phyloP scores from a whole-genome alignment of 208 protist genomes.

The Crithidia bombi region DNA sequence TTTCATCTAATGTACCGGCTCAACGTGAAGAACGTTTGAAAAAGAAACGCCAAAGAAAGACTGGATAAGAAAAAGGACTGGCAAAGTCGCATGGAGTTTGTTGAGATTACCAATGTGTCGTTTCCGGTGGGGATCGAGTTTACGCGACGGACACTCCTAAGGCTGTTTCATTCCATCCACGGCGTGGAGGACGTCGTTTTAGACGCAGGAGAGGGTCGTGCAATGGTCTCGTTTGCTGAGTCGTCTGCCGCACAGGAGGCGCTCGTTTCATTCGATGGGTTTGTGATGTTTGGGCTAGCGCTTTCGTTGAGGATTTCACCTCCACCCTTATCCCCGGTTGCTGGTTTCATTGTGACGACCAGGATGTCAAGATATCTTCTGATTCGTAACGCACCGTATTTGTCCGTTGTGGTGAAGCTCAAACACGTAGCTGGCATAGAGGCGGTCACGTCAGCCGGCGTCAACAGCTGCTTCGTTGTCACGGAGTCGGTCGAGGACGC shows the following conservation, averaged over 20 bases:
- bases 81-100: slow-evolving; percentile 64
- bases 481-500: slow-evolving; percentile 28
- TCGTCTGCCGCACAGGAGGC: slow-evolving; percentile 69
- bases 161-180: slow-evolving; percentile 45
- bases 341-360: slow-evolving; percentile 61
- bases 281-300: slow-evolving; percentile 58
- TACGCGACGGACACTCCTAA: slow-evolving; percentile 54
- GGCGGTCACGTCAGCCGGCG: slow-evolving; percentile 40
- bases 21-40: too few species aligned
- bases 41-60: too few species aligned
- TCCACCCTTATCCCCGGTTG: slow-evolving; percentile 49
- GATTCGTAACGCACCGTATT: slow-evolving; percentile 53
- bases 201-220: slow-evolving; percentile 44
- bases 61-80: not conserved
- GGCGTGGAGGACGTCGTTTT: slow-evolving; percentile 70
- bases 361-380: slow-evolving; percentile 46
- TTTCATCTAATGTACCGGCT: too few species aligned
- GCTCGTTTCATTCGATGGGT: slow-evolving; percentile 64
- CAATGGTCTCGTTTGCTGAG: slow-evolving; percentile 60
- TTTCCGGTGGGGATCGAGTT: slow-evolving; percentile 68
- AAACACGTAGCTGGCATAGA: slow-evolving; percentile 53
- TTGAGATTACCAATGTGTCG: slow-evolving; percentile 47
- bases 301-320: slow-evolving; percentile 52
- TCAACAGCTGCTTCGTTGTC: slow-evolving; percentile 52
- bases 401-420: slow-evolving; percentile 59